A percentile compares a stretch with the other conserved stretches of the same genome.
Conservation (phyloP, 805 yeast genomes). For the Wickerhamomyces subpelliculosus region DNA sequence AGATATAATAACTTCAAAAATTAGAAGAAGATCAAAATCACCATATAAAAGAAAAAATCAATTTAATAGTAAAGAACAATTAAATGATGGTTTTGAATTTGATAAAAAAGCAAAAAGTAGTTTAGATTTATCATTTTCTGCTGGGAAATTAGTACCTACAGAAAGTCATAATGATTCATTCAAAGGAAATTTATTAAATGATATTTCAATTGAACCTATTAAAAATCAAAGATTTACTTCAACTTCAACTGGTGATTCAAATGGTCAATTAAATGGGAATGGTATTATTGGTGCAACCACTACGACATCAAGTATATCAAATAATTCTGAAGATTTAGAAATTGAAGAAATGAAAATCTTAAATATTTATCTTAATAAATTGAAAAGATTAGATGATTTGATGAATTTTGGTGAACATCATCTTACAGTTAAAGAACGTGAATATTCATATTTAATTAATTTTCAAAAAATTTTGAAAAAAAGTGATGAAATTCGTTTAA, state of each 20-base stretch:
- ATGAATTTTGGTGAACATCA: constrained; percentile 16
- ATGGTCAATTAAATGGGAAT: background rate
- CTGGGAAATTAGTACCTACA: background rate
- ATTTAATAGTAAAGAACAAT: background rate
- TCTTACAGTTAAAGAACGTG: constrained; percentile 9
- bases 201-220: constrained; percentile 19
- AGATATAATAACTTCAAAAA: constrained; percentile 11
- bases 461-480: constrained; percentile 4
- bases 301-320: background rate
- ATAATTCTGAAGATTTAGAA: constrained; percentile 7
- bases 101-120: background rate
- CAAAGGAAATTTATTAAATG: constrained; percentile 6
- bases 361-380: constrained; percentile 6
- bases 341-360: constrained; percentile 16
- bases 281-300: background rate
- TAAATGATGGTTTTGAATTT: background rate
- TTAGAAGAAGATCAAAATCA: constrained; percentile 15
- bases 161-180: background rate
- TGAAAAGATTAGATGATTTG: constrained; percentile 4
- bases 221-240: constrained; percentile 3
- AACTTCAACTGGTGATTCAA: constrained; percentile 1
- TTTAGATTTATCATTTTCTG: background rate
- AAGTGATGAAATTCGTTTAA: constrained; percentile 3
- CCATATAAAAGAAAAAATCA: constrained; percentile 16
- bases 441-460: constrained; percentile 4